phyloP scores from a whole-genome alignment of 2,329 filamentous ascomycete species.

The Hymenoscyphus infarciens region DNA sequence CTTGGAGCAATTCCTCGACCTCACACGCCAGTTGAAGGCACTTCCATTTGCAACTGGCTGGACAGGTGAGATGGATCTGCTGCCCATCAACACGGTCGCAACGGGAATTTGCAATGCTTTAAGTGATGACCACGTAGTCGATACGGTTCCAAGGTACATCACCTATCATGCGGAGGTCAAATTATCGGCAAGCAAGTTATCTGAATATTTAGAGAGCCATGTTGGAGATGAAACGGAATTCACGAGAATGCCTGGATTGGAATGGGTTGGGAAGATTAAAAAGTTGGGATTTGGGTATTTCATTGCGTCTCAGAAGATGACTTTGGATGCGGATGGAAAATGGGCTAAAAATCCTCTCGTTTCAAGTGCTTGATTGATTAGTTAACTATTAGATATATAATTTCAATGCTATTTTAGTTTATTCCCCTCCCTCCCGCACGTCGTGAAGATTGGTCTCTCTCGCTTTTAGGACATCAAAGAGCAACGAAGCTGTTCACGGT shows the following conservation, averaged over 20 bases:
- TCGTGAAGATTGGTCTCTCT: too few relatives aligned
- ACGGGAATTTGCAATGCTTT: background rate
- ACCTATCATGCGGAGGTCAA: background rate
- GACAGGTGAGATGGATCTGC: conserved; percentile 1
- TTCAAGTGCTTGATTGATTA: background rate
- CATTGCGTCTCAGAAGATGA: conserved; percentile 9
- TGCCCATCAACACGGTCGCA: background rate
- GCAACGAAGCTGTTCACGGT: too few relatives aligned
- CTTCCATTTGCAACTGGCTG: conserved; percentile 1
- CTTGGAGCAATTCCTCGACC: conserved; percentile 4
- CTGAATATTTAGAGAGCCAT: background rate
- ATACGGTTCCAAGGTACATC: background rate
- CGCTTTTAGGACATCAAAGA: too few relatives aligned
- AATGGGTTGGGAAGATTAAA: conserved; percentile 10
- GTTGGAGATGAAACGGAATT: background rate
- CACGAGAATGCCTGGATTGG: conserved; percentile 1
- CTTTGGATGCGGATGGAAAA: background rate
- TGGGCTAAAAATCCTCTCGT: background rate
- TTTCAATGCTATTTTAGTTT: background rate
- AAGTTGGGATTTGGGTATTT: conserved; percentile 4
- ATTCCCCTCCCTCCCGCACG: too few relatives aligned
- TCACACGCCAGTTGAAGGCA: background rate
- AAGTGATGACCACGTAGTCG: background rate
- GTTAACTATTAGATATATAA: background rate
- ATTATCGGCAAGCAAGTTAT: background rate